Base-by-base conservation (phyloP, 108 stramenopile genomes). In the Stephanodiscus triporus region DNA sequence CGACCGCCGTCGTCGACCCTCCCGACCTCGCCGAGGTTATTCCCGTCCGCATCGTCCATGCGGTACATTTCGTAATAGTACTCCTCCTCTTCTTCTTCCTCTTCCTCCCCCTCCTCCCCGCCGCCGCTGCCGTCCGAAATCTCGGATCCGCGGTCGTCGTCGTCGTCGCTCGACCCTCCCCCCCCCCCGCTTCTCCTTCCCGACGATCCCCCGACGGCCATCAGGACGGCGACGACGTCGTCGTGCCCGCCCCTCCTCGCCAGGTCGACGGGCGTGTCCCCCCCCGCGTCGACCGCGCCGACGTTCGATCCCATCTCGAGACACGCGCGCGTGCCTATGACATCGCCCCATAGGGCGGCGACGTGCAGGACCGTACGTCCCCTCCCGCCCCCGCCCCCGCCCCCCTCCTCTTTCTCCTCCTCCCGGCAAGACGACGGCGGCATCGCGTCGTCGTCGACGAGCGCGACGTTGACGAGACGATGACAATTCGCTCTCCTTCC, bases 61-160 rank as follows among this genome's bases (percentile, higher is more conserved):
- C 76, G 66, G 45, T 77, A 82, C 17, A 82, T 51, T 38, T 82
- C 81, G 43, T 78, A 82, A 40, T 74, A 78, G 36, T 68, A 78
- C 11, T 82, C 81, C 16, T 27, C 81, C 13, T 58, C 72, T 0
- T 49, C 59, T 10, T 51, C 20, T 0, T 17, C 67, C 5, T 71
- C 63, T 0, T 2, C 32, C 6, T 48, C 51, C 34, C 0, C 51
- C 50, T 37, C 16, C 32, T 51, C 49, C 37, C 38, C 62, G 40
- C 11, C 11, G 22, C 11, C 26, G 40, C 40, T 7, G 10, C 0
- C 40, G 40, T 40, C 40, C 40, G 11, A 8, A 0, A 45, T 16
- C 16, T 14, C 43, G 14, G 13, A 13, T 0, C 16, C 16, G 14
- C 16, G 0, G 14, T 58, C 73, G 2, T 59, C 66, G 13, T 34